Evolutionary conservation across 164 flowering plant genomes (phyloP), one percentile per base, ranked within the genome.

Genomic region (Platanus orientalis): DNA sequence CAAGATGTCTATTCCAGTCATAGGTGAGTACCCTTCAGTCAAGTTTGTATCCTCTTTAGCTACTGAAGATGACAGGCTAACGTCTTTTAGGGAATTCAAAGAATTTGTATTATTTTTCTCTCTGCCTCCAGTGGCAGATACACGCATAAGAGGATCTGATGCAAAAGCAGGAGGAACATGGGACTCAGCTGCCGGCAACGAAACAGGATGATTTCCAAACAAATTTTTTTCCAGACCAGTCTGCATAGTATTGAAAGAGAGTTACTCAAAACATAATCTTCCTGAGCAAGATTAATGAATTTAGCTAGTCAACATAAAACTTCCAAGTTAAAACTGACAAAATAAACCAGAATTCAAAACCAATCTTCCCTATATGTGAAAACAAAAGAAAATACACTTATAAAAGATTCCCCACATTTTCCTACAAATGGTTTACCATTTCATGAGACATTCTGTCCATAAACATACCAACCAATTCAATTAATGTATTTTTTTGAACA

Each of bases 181-280:
- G 23, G 85, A 57, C 28, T 85, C 92, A 24, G 78, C 36, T 49
- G 64, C 62, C 13, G 84, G 67, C 61, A 83, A 64, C 34, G 85
- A 72, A 72, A 84, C 92, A 67, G 90, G 90, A 79, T 88, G 84
- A 61, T 81, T 92, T 50, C 97, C 97, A 71, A 95, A 84, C 64
- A 95, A 67, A 57, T 83, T 87, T 71, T 92, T 95, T 59, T 85
- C 97, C 65, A 86, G 49, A 24, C 97, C 96, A 74, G 88, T 89
- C 99, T 95, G 89, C 84, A 87, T 20, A 57, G 62, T 25, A 78
- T 56, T 23, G 63, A 45, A 63, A 13, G 53, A 47, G 25, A 60
- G 25, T 61, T 32, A 25, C 27, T 29, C 47, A 64, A 47, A 72
- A 44, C 48, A 60, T 47, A 36, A 26, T 34, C 27, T 57, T 57